A percentile compares a stretch with the other conserved stretches of the same genome.
Conservation (phyloP, 345 rosid species). For the Salix exigua region DNA sequence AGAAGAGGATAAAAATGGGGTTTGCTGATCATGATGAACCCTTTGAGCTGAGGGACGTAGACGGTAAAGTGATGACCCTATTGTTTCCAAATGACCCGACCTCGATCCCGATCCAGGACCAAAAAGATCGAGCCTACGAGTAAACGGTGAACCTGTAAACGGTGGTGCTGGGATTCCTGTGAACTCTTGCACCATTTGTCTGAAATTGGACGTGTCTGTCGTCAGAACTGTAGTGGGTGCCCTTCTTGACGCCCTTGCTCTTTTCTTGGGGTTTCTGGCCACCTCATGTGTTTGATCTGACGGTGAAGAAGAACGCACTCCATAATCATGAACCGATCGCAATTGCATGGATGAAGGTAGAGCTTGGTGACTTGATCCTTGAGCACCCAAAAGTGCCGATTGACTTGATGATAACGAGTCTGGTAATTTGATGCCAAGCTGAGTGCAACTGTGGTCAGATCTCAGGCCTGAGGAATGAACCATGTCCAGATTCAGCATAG, state of each 20-base stretch:
- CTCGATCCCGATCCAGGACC: conserved; percentile 40
- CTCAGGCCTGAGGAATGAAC: conserved; percentile 19
- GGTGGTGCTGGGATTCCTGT: conserved; percentile 86
- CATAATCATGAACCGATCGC: conserved; percentile 18
- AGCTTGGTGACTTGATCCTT: conserved; percentile 21
- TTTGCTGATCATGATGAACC: conserved; percentile 26
- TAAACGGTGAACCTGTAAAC: conserved; percentile 53
- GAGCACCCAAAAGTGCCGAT: conserved; percentile 15
- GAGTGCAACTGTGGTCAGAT: conserved; percentile 27
- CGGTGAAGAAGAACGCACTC: conserved; percentile 8
- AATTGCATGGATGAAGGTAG: conserved; percentile 21
- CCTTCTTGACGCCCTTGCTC: conserved; percentile 80
- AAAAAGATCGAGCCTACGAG: conserved; percentile 66
- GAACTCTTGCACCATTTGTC: conserved; percentile 96
- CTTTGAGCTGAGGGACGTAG: conserved; percentile 53
- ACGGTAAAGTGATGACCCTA: conserved; percentile 42
- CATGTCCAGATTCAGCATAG: conserved; percentile 30
- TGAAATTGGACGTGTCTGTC: conserved; percentile 82
- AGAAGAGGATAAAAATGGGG: conserved; percentile 27
- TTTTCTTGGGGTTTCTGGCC: conserved; percentile 64
- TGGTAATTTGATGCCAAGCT: conserved; percentile 10
- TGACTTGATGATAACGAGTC: conserved; percentile 18
- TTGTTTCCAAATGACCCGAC: conserved; percentile 34
- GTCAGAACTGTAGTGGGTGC: conserved; percentile 89
- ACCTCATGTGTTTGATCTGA: background rate